These are phyloP conservation scores for Wickerhamiella dianesei DNA, from an alignment of 805 yeast species.

Conservation along the genomic window DNA sequence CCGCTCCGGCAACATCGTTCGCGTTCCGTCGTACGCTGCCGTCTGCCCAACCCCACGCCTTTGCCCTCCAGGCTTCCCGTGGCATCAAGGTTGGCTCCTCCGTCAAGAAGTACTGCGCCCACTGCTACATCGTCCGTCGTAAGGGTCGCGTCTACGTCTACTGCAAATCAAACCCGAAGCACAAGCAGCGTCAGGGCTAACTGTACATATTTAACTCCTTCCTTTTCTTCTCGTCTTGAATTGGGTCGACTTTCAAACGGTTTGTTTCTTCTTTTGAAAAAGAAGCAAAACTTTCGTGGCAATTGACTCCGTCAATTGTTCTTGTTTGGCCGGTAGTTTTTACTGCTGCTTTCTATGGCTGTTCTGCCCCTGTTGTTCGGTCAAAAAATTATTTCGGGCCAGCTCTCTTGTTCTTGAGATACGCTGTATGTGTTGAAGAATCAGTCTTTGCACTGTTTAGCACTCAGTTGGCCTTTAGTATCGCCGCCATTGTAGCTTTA, in stretches of 20 bases:
- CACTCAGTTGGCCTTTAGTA: too few relatives aligned
- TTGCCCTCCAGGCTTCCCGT: conserved; percentile 27
- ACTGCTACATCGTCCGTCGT: conserved; percentile 85
- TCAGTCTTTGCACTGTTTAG: too few relatives aligned
- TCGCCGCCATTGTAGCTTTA: too few relatives aligned
- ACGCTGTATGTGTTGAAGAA: too few relatives aligned
- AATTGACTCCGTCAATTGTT: too few relatives aligned
- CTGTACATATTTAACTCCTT: conserved; percentile 2
- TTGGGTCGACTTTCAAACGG: neutral
- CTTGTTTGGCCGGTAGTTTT: conserved; percentile 1
- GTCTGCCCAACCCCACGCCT: neutral
- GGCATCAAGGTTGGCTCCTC: conserved; percentile 87
- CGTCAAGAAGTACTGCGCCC: conserved; percentile 83
- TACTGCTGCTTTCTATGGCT: neutral
- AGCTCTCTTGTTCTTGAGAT: too few relatives aligned
- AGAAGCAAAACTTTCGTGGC: too few relatives aligned
- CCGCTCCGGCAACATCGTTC: neutral
- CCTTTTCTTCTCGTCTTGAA: neutral
- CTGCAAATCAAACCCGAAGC: conserved; percentile 86
- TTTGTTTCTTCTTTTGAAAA: conserved; percentile 2
- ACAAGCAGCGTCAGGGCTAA: conserved; percentile 71
- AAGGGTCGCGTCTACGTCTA: conserved; percentile 89
- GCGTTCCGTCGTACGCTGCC: neutral
- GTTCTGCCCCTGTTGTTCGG: too few relatives aligned
- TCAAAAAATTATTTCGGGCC: too few relatives aligned